Evolutionary conservation across 2,329 filamentous ascomycete genomes (phyloP), one percentile per base, ranked within the genome.

Genomic region (Esteya vermicola): DNA sequence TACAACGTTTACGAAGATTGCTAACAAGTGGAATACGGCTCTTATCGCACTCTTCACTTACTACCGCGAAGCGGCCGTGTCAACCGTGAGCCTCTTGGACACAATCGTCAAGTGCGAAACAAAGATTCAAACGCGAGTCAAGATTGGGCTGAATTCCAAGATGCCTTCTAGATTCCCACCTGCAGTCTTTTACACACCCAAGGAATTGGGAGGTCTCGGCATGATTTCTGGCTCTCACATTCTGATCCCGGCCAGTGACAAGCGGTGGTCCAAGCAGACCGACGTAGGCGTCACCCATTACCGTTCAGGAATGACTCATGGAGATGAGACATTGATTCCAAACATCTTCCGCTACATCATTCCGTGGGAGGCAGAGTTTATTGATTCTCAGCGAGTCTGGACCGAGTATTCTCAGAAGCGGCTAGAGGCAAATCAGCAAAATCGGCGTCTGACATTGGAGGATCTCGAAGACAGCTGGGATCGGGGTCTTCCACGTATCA

Each of bases 341-440:
- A 96, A 98, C 57, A 98, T 98, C 52, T 96, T 96, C 78, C 79
- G 91, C 44, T 98, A 98, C 62, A 96, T 98, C 56, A 94, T 96
- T 48, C 89, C 91, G 0, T 98, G 91, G 91, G 91, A 98, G 58
- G 85, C 89, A 1, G 91, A 98, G 57, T 98, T 98, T 60, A 93
- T 96, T 50, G 93, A 98, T 57, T 98, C 91, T 4, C 93, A 98
- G 58, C 81, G 93, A 51, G 91, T 98, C 2, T 98, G 91, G 91
- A 96, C 91, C 21, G 91, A 98, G 53, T 98, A 98, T 55, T 95
- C 89, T 1, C 91, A 98, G 63, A 98, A 98, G 68, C 81, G 91
- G 35, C 71, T 93, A 48, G 91, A 98, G 57, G 93, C 91, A 18
- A 93, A 95, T 54, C 89, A 96, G 52, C 91, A 98, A 58, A 98